Conservation (phyloP, 2,329 filamentous ascomycete species). For the Penicillium sp. region DNA sequence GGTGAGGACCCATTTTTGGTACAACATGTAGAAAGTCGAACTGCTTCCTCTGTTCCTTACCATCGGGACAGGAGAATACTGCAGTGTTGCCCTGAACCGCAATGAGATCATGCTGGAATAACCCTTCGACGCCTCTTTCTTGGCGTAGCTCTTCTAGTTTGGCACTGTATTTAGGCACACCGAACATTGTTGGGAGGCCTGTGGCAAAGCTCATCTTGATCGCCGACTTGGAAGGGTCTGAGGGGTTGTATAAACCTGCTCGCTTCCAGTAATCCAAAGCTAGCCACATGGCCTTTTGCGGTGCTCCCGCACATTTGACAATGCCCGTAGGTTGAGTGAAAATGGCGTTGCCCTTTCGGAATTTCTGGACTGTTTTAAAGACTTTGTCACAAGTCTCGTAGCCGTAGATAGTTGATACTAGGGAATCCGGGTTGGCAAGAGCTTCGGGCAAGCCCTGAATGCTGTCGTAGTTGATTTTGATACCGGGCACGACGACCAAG, state of each 20-base stretch:
- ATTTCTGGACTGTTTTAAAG: slow-evolving; percentile 49
- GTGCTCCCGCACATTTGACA: slow-evolving; percentile 63
- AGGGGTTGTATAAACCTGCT: slow-evolving; percentile 51
- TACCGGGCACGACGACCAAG: slow-evolving; percentile 62
- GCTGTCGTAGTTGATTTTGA: slow-evolving; percentile 52
- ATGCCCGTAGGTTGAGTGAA: slow-evolving; percentile 61
- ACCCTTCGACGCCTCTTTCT: slow-evolving; percentile 57
- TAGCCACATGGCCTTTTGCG: slow-evolving; percentile 64
- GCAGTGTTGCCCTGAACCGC: slow-evolving; percentile 56
- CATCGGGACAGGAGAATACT: slow-evolving; percentile 49
- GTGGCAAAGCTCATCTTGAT: slow-evolving; percentile 59
- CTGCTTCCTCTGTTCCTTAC: slow-evolving; percentile 43
- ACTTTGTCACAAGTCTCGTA: slow-evolving; percentile 59
- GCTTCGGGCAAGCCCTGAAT: slow-evolving; percentile 60
- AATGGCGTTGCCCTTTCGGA: slow-evolving; percentile 54
- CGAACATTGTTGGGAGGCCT: slow-evolving; percentile 59
- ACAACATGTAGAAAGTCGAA: slow-evolving; percentile 60
- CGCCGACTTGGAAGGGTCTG: slow-evolving; percentile 40
- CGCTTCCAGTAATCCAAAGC: slow-evolving; percentile 61
- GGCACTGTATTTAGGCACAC: slow-evolving; percentile 60
- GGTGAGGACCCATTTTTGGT: slow-evolving; percentile 61
- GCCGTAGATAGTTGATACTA: slow-evolving; percentile 59
- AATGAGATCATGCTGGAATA: slow-evolving; percentile 60
- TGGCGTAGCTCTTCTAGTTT: slow-evolving; percentile 55
- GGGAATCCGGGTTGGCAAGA: slow-evolving; percentile 48